Evolutionary conservation across 768 basidiomycete species (phyloP).

Genomic region (Xerocomellus amylosporus): DNA sequence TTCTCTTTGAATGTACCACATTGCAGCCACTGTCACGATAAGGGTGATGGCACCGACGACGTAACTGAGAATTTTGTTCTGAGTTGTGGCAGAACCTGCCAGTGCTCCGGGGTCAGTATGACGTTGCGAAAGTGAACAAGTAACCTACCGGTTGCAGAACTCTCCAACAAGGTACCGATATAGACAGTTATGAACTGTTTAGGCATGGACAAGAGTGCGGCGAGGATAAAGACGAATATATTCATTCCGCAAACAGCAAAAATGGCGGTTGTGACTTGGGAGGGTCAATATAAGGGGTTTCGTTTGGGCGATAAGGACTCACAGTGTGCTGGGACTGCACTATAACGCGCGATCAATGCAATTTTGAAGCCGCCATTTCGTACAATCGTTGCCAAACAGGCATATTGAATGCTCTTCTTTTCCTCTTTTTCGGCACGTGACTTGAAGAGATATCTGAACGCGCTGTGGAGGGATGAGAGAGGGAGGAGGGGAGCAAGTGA

Average conservation of each 20-base stretch:
- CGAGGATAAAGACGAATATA: slow-evolving; percentile 71
- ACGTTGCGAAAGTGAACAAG: not conserved
- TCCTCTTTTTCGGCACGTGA: slow-evolving; percentile 75
- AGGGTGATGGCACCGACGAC: slow-evolving; percentile 64
- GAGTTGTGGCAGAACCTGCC: slow-evolving; percentile 30
- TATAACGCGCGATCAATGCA: slow-evolving; percentile 71
- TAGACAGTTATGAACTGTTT: slow-evolving; percentile 94
- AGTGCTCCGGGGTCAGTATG: slow-evolving; percentile 6
- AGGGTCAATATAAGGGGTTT: not conserved
- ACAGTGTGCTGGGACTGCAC: slow-evolving; percentile 88
- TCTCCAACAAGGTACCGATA: slow-evolving; percentile 75
- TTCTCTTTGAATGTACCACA: slow-evolving; percentile 78
- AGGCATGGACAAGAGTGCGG: slow-evolving; percentile 79
- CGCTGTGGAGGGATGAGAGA: slow-evolving; percentile 41
- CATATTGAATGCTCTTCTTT: slow-evolving; percentile 53
- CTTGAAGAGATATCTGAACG: slow-evolving; percentile 79
- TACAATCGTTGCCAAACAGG: slow-evolving; percentile 63
- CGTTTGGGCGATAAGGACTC: slow-evolving; percentile 24
- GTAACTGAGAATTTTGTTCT: slow-evolving; percentile 65
- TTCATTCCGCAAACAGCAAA: slow-evolving; percentile 89
- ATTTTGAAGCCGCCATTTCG: slow-evolving; percentile 88
- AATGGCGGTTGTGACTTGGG: slow-evolving; percentile 77
- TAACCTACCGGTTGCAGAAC: slow-evolving; percentile 33
- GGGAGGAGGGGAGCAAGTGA: not conserved
- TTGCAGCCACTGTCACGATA: slow-evolving; percentile 68